Conservation (phyloP, 2,329 filamentous ascomycete species). For the Ramichloridium luteum region DNA sequence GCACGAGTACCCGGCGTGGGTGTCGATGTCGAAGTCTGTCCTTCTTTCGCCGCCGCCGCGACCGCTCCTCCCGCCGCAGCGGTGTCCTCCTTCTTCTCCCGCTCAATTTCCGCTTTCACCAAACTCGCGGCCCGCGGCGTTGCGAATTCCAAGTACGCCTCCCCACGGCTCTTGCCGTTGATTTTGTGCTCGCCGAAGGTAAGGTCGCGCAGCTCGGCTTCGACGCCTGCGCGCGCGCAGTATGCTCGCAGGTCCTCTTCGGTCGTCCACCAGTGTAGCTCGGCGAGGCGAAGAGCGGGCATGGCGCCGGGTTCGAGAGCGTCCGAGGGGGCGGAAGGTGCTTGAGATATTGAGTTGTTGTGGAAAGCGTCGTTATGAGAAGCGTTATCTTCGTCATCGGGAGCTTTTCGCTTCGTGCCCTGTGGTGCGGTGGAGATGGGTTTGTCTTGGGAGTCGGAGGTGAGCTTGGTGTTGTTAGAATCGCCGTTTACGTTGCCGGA, state of each 20-base stretch:
- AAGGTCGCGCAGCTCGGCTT: slow-evolving; percentile 78
- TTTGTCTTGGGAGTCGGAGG: slow-evolving; percentile 6
- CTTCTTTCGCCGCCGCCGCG: slow-evolving; percentile 10
- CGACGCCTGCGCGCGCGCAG: slow-evolving; percentile 55
- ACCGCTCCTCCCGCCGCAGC: too few species aligned
- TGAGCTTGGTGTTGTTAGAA: slow-evolving; percentile 1
- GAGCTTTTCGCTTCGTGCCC: slow-evolving; percentile 51
- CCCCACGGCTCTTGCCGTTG: slow-evolving; percentile 94
- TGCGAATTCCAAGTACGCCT: slow-evolving; percentile 75
- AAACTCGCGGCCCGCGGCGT: slow-evolving; percentile 77
- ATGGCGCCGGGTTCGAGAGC: slow-evolving; percentile 47
- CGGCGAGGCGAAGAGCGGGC: slow-evolving; percentile 70
- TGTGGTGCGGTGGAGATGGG: slow-evolving; percentile 35
- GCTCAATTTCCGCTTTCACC: slow-evolving; percentile 68
- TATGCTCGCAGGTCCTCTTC: slow-evolving; percentile 90
- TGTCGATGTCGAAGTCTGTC: slow-evolving; percentile 8
- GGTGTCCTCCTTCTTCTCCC: slow-evolving; percentile 10
- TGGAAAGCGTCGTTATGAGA: too few species aligned
- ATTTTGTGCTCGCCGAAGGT: slow-evolving; percentile 98
- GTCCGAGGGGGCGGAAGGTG: too few species aligned
- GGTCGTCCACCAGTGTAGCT: slow-evolving; percentile 92
- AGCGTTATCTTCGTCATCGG: slow-evolving; percentile 35
- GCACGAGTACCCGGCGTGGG: slow-evolving; percentile 7
- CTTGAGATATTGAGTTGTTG: too few species aligned
- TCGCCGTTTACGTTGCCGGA: slow-evolving; percentile 2